Base-by-base conservation (phyloP, 2,329 filamentous ascomycete species). In the Calonectria henricotiae region DNA sequence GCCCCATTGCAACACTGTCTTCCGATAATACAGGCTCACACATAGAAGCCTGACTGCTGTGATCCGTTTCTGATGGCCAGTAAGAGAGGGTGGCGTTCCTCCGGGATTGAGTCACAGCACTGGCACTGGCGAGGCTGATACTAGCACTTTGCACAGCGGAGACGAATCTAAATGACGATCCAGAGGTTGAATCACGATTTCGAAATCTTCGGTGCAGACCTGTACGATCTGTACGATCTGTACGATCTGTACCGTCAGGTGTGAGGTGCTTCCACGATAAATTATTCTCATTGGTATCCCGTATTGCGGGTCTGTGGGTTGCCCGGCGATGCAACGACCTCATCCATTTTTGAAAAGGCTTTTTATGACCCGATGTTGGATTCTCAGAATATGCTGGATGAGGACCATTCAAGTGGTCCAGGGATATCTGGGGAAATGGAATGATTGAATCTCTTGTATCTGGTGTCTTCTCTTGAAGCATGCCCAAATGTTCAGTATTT, bases 81-180 rank as follows among this genome's bases (percentile, higher is more conserved):
- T 85, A 82, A 46, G 91, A 89, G 64, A 85, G 86, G 25, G 83
- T 80, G 9, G 84, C 86, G 63, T 86, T 85, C 71, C 82, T 85
- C 69, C 87, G 87, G 12, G 91, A 92, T 64, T 89, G 88, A 37
- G 89, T 89, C 55, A 89, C 85, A 69, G 92, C 86, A 81, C 93
- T 97, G 74, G 89, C 87, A 76, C 92, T 94, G 58, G 91, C 89
- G 69, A 95, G 85, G 70, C 94, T 97, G 70, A 94, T 87, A 69
- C 92, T 95, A 63, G 93, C 93, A 72, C 94, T 96, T 79, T 92
- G 94, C 75, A 97, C 88, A 17, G 90, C 92, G n/a, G 91, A 90
- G 44, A 98, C 90, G 78, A 95, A 95, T 2, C 89, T 92, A 70
- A 94, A 90, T 0, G 95, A 97, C 7, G 93, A 94, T 1, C 88